Conservation (phyloP, 257 asterid species). For the Solanum paucissectum region DNA sequence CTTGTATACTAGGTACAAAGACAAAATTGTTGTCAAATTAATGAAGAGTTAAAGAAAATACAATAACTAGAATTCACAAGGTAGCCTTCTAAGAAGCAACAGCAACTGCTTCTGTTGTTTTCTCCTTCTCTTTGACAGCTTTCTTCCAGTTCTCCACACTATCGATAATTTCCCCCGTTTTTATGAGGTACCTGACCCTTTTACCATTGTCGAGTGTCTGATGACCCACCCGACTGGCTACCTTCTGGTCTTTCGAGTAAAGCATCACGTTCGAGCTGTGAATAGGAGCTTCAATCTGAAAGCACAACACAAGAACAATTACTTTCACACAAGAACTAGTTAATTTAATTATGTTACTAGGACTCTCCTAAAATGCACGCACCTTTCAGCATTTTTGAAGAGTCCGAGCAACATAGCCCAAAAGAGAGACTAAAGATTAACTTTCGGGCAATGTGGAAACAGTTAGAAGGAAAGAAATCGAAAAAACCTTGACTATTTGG, state of each 20-base stretch:
- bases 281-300: constrained; percentile 87
- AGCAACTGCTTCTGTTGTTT: constrained; percentile 27
- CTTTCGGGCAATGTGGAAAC: not conserved
- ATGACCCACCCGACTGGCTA: constrained; percentile 84
- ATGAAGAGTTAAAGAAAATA: not conserved
- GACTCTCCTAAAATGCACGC: not conserved
- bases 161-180: constrained; percentile 86
- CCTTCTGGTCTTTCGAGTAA: constrained; percentile 66
- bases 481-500: constrained; percentile 67
- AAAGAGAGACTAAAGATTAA: not conserved
- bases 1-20: not conserved
- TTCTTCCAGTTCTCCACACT: constrained; percentile 81
- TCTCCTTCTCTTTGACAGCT: constrained; percentile 41
- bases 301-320: not conserved
- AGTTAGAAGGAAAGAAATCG: not conserved
- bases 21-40: not conserved
- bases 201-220: constrained; percentile 71
- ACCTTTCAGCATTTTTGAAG: not conserved
- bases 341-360: not conserved
- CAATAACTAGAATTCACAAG: not conserved
- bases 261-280: constrained; percentile 98
- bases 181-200: constrained; percentile 72
- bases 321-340: not conserved
- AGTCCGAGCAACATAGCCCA: not conserved
- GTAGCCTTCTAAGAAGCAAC: not conserved